Evolutionary conservation across 2,329 filamentous ascomycete genomes (phyloP).

Genomic region (Arthrobotrys entomopaga): DNA sequence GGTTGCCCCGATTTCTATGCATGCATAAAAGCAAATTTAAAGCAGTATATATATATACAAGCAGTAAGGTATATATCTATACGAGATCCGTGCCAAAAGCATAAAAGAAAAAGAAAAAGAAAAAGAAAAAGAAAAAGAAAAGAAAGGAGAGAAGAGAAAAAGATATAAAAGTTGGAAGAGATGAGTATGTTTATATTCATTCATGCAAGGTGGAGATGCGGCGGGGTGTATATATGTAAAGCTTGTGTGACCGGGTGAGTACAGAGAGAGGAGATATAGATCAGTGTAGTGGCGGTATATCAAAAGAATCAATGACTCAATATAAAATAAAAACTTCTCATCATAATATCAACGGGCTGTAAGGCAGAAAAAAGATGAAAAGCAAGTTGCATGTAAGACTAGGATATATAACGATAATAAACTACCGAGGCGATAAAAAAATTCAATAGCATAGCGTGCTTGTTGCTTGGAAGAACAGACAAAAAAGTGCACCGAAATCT

Average conservation of each 20-base stretch:
- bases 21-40: conserved; percentile 24
- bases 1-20: conserved; percentile 43
- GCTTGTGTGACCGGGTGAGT: no score
- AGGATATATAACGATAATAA: no score
- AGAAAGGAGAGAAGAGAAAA: conserved; percentile 8
- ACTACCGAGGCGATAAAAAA: no score
- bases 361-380: no score
- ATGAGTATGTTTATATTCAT: conserved; percentile 10
- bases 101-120: not conserved
- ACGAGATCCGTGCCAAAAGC: not conserved
- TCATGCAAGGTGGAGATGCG: not conserved
- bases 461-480: no score
- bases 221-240: no score
- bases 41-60: not conserved
- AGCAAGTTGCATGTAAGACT: no score
- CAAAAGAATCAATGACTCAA: not conserved
- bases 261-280: not conserved
- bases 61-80: no score
- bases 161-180: not conserved
- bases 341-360: no score
- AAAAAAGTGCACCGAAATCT: no score
- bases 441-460: no score
- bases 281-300: not conserved
- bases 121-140: not conserved
- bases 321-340: no score